These are phyloP conservation scores for Boletales sp. DNA, from an alignment of 768 basidiomycete genomes.

Conservation along the genomic window DNA sequence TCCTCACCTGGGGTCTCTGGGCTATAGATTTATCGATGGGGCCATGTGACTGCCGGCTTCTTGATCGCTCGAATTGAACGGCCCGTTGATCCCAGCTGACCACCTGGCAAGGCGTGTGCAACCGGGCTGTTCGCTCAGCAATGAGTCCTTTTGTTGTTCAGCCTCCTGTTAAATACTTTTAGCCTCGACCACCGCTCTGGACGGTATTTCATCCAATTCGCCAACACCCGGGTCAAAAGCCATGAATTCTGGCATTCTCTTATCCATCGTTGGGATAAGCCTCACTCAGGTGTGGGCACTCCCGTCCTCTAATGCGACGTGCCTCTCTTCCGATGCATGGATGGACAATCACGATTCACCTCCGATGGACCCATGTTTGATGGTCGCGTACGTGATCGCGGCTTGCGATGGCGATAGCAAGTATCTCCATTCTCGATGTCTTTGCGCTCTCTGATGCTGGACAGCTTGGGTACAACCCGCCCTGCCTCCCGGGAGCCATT, in stretches of 20 bases:
- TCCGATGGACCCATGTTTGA: conserved; percentile 17
- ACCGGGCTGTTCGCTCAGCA: neutral
- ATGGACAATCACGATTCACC: conserved; percentile 19
- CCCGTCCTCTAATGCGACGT: conserved; percentile 13
- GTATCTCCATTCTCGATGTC: conserved; percentile 1
- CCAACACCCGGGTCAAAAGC: neutral
- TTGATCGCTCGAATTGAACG: neutral
- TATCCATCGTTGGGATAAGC: neutral
- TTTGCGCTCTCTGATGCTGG: neutral
- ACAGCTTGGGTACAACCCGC: conserved; percentile 27
- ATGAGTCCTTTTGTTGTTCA: neutral
- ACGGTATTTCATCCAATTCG: neutral
- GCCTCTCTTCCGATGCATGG: conserved; percentile 19
- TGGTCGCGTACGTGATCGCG: conserved; percentile 30
- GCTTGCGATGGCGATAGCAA: conserved; percentile 25
- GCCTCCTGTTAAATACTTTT: neutral
- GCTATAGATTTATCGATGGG: neutral
- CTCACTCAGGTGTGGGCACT: conserved; percentile 6
- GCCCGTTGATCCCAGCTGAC: conserved; percentile 5
- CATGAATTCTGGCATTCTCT: conserved; percentile 3
- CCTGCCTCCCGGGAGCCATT: conserved; percentile 14
- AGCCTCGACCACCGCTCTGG: neutral
- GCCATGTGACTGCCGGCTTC: neutral
- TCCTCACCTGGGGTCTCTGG: no score
- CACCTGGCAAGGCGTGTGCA: conserved; percentile 1